Evolutionary conservation across 768 basidiomycete genomes (phyloP), one percentile per base, ranked within the genome.

Genomic region (Psilocybe subaeruginosa): DNA sequence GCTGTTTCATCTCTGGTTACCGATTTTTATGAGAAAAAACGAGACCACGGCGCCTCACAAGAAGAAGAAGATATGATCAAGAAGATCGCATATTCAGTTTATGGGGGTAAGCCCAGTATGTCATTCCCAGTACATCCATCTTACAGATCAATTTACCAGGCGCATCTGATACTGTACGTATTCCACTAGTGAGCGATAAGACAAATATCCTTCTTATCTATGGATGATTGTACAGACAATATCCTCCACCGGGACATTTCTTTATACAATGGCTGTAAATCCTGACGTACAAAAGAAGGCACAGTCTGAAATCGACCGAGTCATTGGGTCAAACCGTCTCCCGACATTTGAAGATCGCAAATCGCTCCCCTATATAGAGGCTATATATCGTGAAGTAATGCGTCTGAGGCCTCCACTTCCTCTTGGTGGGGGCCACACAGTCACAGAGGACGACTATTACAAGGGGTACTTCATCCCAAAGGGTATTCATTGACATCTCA

Each of bases 241-340:
- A 3, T 62, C 64, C 23, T 48, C 59, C 0, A 69, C 65, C 6
- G 43, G 48, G 2, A 37, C 59, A 2, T 68, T 78, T 63, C 53
- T 78, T 43, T 68, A 77, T 17, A 64, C 68, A 8, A 70, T 77
- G 70, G 59, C 71, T 2, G 56, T 62, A 4, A 58, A 76, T 59
- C 77, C 77, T 0, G 69, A 76, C 1, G 64, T 71, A 0, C 76
- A 76, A 59, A 58, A 54, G 19, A 72, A 71, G 59, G 77, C 76
- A 19, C 19, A 75, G 58, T 68, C 30, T 2, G 77, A 78, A 54
- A 68, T 79, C 11, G 76, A 79, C 57, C 56, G 62, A 0, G 68
- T 76, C 1, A 57, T 76, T 12, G 77, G 78, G 1, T 31, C 35
- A 2, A 64, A 70, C 5, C 70, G 76, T 0, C 64, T 78, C 2